Evolutionary conservation across 164 flowering plant genomes (phyloP), one percentile per base, ranked within the genome.

Genomic region (Vitis rotundifolia): DNA sequence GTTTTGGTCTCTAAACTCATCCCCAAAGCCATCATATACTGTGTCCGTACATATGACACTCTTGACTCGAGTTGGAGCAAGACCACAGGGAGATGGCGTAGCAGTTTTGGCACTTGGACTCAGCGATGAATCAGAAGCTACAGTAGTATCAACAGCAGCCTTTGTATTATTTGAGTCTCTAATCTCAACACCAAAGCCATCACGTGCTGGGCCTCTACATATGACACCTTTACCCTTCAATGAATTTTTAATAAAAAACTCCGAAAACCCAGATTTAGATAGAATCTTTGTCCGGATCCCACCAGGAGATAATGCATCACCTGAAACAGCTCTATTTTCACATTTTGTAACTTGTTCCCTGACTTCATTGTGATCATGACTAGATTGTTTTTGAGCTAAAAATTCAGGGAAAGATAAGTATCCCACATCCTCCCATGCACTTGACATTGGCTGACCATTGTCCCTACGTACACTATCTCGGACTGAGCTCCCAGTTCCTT

Each of bases 211-310:
- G 55, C 77, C 80, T 73, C 74, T 84, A 64, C 37, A 70, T 56
- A 84, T 66, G 19, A 83, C 73, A 6, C 98, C 97, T 78, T 93
- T 93, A 53, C 92, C 97, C 70, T 87, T 90, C 79, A 91, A 77
- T 10, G 88, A 74, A 64, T 71, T 87, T 79, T 87, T 93, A 8
- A 89, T 78, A 71, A 89, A 87, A 80, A 79, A 95, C 65, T 88
- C 88, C 28, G 96, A 76, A 77, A 89, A 88, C 11, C 98, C 97
- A 53, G 98, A 86, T 58, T 83, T 80, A 0, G 98, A 86, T 62
- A 88, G 37, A 59, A 87, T 74, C 77, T 91, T 93, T 22, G 92
- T 91, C 53, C 88, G 82, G 29, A 87, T 81, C 37, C 84, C 85
- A 9, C 81, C 87, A 64, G 78, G 80, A 68, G 86, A 59, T 63